Evolutionary conservation across 2,329 filamentous ascomycete species (phyloP).

Genomic region (Pyricularia grisea): DNA sequence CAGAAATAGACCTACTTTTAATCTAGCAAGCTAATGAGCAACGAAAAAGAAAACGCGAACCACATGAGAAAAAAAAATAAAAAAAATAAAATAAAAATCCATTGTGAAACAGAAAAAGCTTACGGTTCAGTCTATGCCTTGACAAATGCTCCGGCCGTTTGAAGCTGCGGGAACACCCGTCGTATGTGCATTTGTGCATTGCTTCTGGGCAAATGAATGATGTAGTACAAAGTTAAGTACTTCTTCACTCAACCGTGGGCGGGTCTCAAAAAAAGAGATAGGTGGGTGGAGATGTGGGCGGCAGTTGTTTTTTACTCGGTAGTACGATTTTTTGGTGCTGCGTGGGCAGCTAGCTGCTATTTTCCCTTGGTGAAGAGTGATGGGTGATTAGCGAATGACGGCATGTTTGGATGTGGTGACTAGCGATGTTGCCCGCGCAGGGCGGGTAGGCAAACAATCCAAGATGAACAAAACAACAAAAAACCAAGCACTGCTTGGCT

Average conservation of each 20-base stretch:
- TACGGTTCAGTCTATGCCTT: background rate
- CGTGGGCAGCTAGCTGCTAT: background rate
- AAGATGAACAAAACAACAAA: background rate
- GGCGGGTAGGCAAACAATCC: background rate
- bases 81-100: background rate
- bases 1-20: no score
- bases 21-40: background rate
- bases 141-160: background rate
- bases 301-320: background rate
- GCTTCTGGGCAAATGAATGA: background rate
- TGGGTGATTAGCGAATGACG: background rate
- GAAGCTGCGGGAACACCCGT: background rate
- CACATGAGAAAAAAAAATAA: background rate
- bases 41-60: background rate
- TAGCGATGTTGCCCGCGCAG: background rate
- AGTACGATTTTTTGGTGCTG: background rate
- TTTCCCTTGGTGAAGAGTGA: background rate
- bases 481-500: background rate
- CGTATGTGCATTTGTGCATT: background rate
- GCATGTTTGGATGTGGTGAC: background rate
- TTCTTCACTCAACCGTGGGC: no score
- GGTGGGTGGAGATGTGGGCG: background rate
- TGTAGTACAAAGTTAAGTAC: no score
- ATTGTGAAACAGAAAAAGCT: background rate
- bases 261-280: no score